A percentile compares a stretch with the other conserved stretches of the same genome.
These are phyloP conservation scores for Lentinula raphanica DNA, from an alignment of 768 basidiomycete genomes.

Conservation along the genomic window DNA sequence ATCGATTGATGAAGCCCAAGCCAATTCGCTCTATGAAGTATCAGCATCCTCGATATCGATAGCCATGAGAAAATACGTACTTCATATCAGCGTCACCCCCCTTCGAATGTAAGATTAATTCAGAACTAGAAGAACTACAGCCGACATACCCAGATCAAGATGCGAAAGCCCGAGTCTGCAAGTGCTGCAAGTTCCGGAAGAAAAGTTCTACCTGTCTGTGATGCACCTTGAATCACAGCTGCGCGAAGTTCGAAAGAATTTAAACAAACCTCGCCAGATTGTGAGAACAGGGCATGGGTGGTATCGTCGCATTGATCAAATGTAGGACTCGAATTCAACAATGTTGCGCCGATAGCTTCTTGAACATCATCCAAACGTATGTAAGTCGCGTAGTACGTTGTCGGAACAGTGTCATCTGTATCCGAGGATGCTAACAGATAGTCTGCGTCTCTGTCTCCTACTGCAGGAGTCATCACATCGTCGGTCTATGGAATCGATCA, in stretches of 20 bases:
- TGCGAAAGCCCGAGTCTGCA: constrained; percentile 28
- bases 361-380: constrained; percentile 24
- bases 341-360: constrained; percentile 31
- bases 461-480: constrained; percentile 27
- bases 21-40: constrained; percentile 29
- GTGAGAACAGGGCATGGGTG: constrained; percentile 18
- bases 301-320: constrained; percentile 29
- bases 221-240: not conserved
- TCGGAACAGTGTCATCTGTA: constrained; percentile 30
- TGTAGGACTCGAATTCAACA: constrained; percentile 12
- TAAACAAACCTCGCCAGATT: constrained; percentile 25
- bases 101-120: constrained; percentile 9
- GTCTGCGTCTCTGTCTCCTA: constrained; percentile 29
- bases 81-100: constrained; percentile 33
- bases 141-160: constrained; percentile 30
- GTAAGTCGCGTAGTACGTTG: constrained; percentile 31
- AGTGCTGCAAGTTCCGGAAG: constrained; percentile 28
- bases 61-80: constrained; percentile 12
- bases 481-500: constrained; percentile 16
- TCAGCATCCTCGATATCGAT: not conserved
- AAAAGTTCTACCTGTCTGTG: constrained; percentile 26
- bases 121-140: not conserved
- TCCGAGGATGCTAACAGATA: constrained; percentile 23
- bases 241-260: not conserved
- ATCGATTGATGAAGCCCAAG: constrained; percentile 31